These are phyloP conservation scores for Jackrogersella minutella DNA, from an alignment of 495 filamentous ascomycete species.

Conservation along the genomic window DNA sequence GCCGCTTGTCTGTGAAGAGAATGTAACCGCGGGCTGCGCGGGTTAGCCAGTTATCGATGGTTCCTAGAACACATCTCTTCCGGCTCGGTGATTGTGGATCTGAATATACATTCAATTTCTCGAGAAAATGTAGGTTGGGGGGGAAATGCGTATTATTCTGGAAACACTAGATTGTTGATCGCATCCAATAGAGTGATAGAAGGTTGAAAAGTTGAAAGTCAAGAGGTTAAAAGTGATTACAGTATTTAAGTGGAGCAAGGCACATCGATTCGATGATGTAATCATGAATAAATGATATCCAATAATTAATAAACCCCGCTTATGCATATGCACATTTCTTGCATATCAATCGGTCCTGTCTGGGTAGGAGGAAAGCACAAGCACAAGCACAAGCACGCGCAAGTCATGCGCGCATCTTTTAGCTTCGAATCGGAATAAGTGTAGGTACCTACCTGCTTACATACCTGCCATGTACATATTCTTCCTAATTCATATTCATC, in stretches of 20 bases:
- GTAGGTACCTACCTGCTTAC: no score
- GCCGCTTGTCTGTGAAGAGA: no score
- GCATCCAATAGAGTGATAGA: no score
- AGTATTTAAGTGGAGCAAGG: no score
- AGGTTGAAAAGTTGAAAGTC: no score
- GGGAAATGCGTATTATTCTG: no score
- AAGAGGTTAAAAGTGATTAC: no score
- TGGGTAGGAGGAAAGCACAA: background rate
- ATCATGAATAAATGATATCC: background rate
- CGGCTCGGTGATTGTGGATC: background rate
- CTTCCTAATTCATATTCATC: no score
- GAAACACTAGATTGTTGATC: no score
- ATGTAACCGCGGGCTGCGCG: background rate
- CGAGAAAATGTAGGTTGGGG: no score
- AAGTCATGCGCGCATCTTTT: background rate
- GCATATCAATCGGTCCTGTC: background rate
- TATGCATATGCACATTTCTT: constrained; percentile 14
- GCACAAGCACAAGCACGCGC: background rate
- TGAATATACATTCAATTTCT: background rate
- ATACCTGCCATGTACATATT: no score
- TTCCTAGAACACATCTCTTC: background rate
- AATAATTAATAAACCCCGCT: background rate
- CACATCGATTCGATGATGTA: background rate
- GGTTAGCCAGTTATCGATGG: background rate
- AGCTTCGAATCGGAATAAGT: no score